Base-by-base conservation (phyloP, 1,139 yeast genomes). In the Candida labiduridarum region DNA sequence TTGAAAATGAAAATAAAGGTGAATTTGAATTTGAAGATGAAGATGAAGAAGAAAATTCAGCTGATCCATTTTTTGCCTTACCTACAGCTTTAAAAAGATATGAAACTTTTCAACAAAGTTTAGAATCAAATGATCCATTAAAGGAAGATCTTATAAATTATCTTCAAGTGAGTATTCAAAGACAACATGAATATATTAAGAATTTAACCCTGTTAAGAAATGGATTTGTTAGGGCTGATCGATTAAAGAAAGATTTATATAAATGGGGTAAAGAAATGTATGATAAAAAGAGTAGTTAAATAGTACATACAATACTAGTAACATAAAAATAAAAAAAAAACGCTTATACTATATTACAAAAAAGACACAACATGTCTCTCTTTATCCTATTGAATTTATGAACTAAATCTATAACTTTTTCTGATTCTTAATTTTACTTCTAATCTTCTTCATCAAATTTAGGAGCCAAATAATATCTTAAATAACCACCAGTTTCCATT, bases 391-490 rank as follows among this genome's bases (percentile, higher is more conserved):
- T 4, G 4, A 19, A 19, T 4, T 19, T 19, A 19, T 19, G 22
- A 14, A 34, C 18, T 14, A 33, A 33, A 33, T 33, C 14, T n/a
- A n/a, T n/a, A 6, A 33, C 22, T 19, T 34, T 34, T 16, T 4
- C 8, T 34, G 7, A 14, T 11, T 14, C 16, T 16, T 19, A 33
- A 8, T 12, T 15, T 18, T 14, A 9, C 12, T 18, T 30, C 47
- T 76, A 84, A 58, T 89, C 95, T 54, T 89, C 96, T 60, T 89
- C 97, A 59, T 88, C 96, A 67, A 91, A 90, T 80, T 94, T 94
- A 53, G 99, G 99, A 61, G 99, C 99, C 72, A 94, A 82, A 82
- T 89, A 94, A 82, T 89, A 94, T 70, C 97, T 87, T 69, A 94
- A 79, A 72, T 89, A 89, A 48, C 99, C 99, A 67, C 95, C 89